A percentile compares a stretch with the other conserved stretches of the same genome.
Conservation (phyloP, 2,329 filamentous ascomycete genomes). For the Xylariales sp. region DNA sequence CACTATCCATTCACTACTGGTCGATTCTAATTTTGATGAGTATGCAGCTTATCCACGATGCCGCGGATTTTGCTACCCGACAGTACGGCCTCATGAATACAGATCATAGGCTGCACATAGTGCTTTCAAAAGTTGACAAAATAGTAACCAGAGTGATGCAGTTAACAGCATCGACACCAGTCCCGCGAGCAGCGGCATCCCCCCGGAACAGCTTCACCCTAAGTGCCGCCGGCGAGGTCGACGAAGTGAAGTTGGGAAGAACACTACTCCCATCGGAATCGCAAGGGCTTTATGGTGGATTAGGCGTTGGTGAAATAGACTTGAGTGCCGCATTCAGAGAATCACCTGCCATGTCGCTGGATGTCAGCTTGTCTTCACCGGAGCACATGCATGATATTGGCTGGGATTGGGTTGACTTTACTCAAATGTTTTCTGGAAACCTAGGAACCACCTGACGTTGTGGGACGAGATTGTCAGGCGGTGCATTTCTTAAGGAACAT, state of each 20-base stretch:
- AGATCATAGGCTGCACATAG: slow-evolving; percentile 3
- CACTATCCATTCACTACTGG: too few species aligned
- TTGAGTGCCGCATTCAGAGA: slow-evolving; percentile 1
- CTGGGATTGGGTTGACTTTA: slow-evolving; percentile 9
- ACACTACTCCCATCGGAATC: too few species aligned
- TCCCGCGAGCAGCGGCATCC: not conserved
- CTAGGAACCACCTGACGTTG: too few species aligned
- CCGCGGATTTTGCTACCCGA: slow-evolving; percentile 7
- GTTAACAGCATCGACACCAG: not conserved
- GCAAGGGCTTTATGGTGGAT: not conserved
- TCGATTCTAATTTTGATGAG: not conserved
- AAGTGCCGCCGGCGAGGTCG: too few species aligned
- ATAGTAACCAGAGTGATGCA: slow-evolving; percentile 1
- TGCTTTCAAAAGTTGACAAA: slow-evolving; percentile 1
- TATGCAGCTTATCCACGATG: slow-evolving; percentile 7
- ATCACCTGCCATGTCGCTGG: slow-evolving; percentile 1
- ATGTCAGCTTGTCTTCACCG: not conserved
- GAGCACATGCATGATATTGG: slow-evolving; percentile 5
- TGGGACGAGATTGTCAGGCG: not conserved
- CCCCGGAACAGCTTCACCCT: too few species aligned
- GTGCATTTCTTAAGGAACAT: not conserved
- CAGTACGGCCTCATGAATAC: slow-evolving; percentile 1
- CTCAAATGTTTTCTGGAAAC: slow-evolving; percentile 5
- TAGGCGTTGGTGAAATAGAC: not conserved
- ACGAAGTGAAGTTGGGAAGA: too few species aligned